Evolutionary conservation across 495 filamentous ascomycete species (phyloP).

Genomic region (Emericellopsis terricola): DNA sequence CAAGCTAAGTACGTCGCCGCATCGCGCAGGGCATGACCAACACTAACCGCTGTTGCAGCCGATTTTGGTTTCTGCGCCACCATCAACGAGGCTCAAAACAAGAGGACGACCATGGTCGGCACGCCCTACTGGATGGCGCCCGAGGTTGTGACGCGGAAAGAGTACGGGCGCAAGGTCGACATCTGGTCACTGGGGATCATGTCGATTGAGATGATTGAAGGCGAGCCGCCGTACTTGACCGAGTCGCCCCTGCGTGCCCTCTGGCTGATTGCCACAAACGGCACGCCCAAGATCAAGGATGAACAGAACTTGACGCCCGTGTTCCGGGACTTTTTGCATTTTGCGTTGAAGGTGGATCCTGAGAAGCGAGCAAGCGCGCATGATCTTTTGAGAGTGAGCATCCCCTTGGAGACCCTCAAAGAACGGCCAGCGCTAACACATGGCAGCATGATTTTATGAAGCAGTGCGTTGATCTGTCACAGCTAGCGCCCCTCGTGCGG

Average conservation of each 20-base stretch:
- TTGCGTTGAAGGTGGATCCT: constrained; percentile 87
- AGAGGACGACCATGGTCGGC: constrained; percentile 97
- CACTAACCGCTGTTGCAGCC: constrained; percentile 28
- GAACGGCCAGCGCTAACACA: no score
- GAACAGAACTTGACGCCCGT: constrained; percentile 62
- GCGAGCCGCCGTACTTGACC: constrained; percentile 90
- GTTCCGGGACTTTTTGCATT: constrained; percentile 78
- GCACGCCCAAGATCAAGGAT: constrained; percentile 88
- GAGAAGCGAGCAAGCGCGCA: constrained; percentile 91
- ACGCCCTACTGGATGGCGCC: constrained; percentile 99
- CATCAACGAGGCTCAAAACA: constrained; percentile 92
- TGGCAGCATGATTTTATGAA: constrained; percentile 89
- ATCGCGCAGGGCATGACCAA: background rate
- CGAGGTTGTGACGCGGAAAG: constrained; percentile 90
- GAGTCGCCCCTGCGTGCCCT: constrained; percentile 86
- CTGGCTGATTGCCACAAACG: constrained; percentile 93
- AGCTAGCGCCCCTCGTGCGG: constrained; percentile 60
- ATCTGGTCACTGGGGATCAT: constrained; percentile 98
- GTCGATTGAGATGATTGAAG: constrained; percentile 99
- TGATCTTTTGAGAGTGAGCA: constrained; percentile 70
- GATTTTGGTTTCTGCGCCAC: constrained; percentile 99
- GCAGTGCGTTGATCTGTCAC: constrained; percentile 45
- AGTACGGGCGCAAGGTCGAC: constrained; percentile 96
- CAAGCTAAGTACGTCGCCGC: constrained; percentile 66
- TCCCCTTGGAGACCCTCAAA: no score